Evolutionary conservation across 2,329 filamentous ascomycete genomes (phyloP), one percentile per base, ranked within the genome.

Genomic region (Aspergillus calidoustus): DNA sequence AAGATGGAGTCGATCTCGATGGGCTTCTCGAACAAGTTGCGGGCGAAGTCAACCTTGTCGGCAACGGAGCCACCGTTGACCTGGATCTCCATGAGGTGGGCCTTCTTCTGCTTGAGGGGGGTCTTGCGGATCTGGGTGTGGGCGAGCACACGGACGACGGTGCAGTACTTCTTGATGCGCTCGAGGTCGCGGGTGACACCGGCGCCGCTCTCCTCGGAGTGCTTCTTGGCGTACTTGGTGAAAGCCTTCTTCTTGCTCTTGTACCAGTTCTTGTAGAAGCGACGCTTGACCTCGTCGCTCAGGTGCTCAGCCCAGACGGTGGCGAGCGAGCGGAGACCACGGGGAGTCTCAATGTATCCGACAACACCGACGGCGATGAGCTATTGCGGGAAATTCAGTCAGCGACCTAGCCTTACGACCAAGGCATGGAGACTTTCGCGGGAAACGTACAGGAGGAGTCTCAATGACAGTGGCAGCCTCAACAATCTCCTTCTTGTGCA

Each of bases 211-310:
- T 84, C 90, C 87, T 98, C 94, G 70, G 94, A 93, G 90, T 98
- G 92, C 90, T 96, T 94, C 92, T 98, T 99, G 87, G 95, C 92
- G 86, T 99, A 99, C 88, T 96, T 97, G 88, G 95, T 99, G 88
- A 99, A 99, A 68, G 95, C 95, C 94, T 99, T 99, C 92, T 97
- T 98, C 93, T 99, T 99, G 89, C 89, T 93, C 91, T 97, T 97
- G 91, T 99, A 99, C 95, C 95, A 99, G 91, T 99, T 99, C 93
- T 98, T 98, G 92, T 99, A 99, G 92, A 99, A 99, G 81, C 95
- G 92, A 79, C 95, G 92, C 91, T 97, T 97, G 83, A 99, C 81
- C 86, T 98, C 95, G 83, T 99, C 95, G 84, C 91, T 92, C 83
- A 99, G 84, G 83, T 99, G 95, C 89, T 98, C 95, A 79, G 95